A percentile compares a stretch with the other conserved stretches of the same genome.
Conservation (phyloP, 306 rosid genomes). For the Cercis canadensis region DNA sequence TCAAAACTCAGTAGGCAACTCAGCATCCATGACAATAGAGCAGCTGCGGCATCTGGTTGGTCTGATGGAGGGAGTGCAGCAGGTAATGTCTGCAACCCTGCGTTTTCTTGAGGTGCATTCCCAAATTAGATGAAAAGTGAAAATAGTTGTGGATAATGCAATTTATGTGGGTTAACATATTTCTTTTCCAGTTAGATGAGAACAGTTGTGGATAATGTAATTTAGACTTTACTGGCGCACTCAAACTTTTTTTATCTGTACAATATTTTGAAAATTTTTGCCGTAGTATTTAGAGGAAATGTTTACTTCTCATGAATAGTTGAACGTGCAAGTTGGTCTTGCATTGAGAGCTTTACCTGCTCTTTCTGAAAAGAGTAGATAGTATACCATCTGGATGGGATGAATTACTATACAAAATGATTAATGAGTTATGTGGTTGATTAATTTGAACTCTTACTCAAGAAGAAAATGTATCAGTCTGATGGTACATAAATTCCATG, state of each 20-base stretch:
- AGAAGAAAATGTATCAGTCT: not conserved
- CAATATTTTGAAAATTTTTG: no score
- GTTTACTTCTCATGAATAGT: not conserved
- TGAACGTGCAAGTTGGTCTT: not conserved
- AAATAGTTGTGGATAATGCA: not conserved
- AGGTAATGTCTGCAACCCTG: conserved; percentile 45
- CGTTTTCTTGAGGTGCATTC: conserved; percentile 20
- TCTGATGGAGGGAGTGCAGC: conserved; percentile 50
- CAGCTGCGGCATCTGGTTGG: conserved; percentile 54
- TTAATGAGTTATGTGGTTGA: not conserved
- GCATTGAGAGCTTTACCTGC: not conserved
- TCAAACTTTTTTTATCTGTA: no score
- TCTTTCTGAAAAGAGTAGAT: conserved; percentile 23
- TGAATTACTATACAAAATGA: not conserved
- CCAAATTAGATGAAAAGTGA: conserved; percentile 10
- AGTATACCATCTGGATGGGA: no score
- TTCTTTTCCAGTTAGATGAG: no score
- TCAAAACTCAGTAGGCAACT: conserved; percentile 60
- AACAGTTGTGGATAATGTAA: no score
- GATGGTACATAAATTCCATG: conserved; percentile 14
- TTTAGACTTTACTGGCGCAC: no score
- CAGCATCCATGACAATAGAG: conserved; percentile 58
- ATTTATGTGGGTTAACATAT: no score
- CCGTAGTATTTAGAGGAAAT: no score
- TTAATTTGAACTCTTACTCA: conserved; percentile 2